A percentile compares a stretch with the other conserved stretches of the same genome.
Conservation (phyloP, 495 filamentous ascomycete genomes). For the Podospora sp. region DNA sequence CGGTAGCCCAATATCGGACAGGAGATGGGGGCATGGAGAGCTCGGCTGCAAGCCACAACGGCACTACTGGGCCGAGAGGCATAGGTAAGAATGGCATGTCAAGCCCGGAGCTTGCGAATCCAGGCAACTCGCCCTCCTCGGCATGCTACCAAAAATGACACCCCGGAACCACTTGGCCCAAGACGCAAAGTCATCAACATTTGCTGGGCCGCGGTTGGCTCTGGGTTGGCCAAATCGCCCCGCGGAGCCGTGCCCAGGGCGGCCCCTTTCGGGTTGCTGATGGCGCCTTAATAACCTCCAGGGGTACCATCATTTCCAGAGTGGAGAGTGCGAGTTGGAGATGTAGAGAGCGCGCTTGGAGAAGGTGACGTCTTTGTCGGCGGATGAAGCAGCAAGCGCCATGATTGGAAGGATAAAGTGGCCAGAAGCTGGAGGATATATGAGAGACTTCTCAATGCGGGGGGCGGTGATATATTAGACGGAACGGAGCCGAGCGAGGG, state of each 20-base stretch:
- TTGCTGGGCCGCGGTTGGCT: constrained; percentile 28
- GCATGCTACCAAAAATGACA: not conserved
- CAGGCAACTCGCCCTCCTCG: constrained; percentile 3
- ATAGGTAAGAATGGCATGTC: constrained; percentile 16
- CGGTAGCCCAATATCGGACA: constrained; percentile 27
- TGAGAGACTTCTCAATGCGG: constrained; percentile 23
- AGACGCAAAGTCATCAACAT: constrained; percentile 27
- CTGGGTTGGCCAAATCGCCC: not conserved
- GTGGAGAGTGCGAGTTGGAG: constrained; percentile 3
- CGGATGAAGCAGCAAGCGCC: constrained; percentile 12
- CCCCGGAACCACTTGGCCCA: constrained; percentile 1
- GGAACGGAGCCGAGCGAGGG: constrained; percentile 26
- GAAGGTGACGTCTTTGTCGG: constrained; percentile 18
- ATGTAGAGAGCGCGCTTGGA: constrained; percentile 22
- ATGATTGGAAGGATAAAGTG: constrained; percentile 39
- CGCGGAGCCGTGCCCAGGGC: constrained; percentile 3
- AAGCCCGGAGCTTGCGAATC: constrained; percentile 3
- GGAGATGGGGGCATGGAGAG: constrained; percentile 4
- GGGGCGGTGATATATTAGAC: constrained; percentile 27
- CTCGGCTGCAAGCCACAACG: constrained; percentile 16
- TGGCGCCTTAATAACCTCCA: constrained; percentile 23
- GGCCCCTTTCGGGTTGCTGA: constrained; percentile 16
- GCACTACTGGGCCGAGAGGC: constrained; percentile 14
- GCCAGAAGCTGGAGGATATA: constrained; percentile 25
- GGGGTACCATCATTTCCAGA: constrained; percentile 15